Percentiles rank a stretch among this genome's conserved stretches.
These are phyloP conservation scores for Carex sylvatica DNA, from an alignment of 202 grass and related monocot species.

Conservation along the genomic window DNA sequence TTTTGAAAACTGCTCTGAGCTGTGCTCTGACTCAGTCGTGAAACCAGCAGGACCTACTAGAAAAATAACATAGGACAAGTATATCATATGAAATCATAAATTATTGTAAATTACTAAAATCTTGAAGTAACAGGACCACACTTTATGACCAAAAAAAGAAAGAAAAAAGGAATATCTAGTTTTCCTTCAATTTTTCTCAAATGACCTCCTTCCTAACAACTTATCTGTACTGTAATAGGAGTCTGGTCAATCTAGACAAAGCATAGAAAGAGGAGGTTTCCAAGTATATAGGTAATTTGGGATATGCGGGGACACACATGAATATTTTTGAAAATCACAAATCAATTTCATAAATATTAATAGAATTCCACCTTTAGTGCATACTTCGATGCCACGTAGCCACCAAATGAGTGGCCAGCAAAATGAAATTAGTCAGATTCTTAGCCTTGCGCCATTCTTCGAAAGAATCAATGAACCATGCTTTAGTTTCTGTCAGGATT, in stretches of 20 bases:
- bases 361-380: conserved; percentile 57
- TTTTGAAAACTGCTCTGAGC: conserved; percentile 76
- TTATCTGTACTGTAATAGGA: not conserved
- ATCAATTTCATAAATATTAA: conserved; percentile 3
- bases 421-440: conserved; percentile 94
- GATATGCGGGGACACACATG: not conserved
- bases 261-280: conserved; percentile 3
- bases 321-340: conserved; percentile 3
- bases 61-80: conserved; percentile 18
- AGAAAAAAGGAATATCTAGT: not conserved
- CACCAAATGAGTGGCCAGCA: conserved; percentile 95
- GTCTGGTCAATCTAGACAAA: not conserved
- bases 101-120: not conserved
- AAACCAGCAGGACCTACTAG: conserved; percentile 94
- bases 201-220: not conserved
- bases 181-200: not conserved
- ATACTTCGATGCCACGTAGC: conserved; percentile 93
- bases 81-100: not conserved
- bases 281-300: not conserved
- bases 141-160: not conserved
- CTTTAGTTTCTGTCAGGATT: conserved; percentile 70
- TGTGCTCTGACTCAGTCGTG: conserved; percentile 73
- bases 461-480: conserved; percentile 98
- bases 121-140: not conserved
- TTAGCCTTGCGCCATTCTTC: conserved; percentile 98